These are phyloP conservation scores for Chlamydomonas schloesseri DNA, from an alignment of 139 green algal species.

Conservation along the genomic window DNA sequence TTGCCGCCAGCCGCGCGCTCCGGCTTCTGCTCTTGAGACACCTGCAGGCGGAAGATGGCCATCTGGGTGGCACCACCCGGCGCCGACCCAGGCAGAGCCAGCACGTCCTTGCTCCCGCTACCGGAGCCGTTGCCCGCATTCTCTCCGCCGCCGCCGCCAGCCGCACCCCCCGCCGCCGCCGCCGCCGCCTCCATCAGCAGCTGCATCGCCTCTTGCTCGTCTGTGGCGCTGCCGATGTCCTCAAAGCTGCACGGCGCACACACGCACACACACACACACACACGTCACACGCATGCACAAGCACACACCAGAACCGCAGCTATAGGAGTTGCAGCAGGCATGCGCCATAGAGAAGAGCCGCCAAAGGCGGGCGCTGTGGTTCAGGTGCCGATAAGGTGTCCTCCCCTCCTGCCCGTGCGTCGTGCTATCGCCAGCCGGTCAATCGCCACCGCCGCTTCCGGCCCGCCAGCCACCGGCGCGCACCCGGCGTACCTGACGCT, in stretches of 20 bases:
- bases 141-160: too few species aligned
- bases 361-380: too few species aligned
- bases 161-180: too few species aligned
- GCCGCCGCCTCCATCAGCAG: too few species aligned
- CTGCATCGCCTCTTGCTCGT: neutral
- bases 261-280: neutral
- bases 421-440: too few species aligned
- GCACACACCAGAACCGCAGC: too few species aligned
- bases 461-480: too few species aligned
- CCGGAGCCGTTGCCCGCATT: too few species aligned
- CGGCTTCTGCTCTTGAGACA: neutral
- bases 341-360: too few species aligned
- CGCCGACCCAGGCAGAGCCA: neutral
- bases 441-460: neutral
- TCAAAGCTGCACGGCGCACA: neutral
- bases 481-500: conserved; percentile 43
- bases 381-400: neutral
- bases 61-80: conserved; percentile 43
- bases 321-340: neutral
- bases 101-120: neutral
- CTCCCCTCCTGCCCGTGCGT: too few species aligned
- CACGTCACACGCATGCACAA: neutral
- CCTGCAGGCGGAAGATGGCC: conserved; percentile 36
- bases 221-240: conserved; percentile 14
- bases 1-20: too few species aligned